Conservation (phyloP, 768 basidiomycete species). For the Kwoniella dendrophila region DNA sequence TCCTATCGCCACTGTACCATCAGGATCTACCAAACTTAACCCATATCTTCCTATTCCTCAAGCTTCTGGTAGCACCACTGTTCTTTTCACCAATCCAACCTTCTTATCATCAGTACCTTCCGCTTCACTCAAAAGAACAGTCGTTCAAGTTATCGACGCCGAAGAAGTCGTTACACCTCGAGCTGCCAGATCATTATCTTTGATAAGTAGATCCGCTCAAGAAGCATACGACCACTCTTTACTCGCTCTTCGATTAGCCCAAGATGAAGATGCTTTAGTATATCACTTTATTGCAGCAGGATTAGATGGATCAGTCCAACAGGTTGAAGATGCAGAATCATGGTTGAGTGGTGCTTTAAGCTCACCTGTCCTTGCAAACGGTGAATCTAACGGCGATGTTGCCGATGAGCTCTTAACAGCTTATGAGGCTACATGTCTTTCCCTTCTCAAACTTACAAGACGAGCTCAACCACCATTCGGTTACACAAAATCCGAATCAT, state of each 20-base stretch:
- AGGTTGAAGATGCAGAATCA: conserved; percentile 65
- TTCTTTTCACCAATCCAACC: conserved; percentile 48
- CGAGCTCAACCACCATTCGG: conserved; percentile 66
- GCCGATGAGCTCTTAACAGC: conserved; percentile 56
- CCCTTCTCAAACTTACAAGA: conserved; percentile 67
- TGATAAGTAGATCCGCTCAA: conserved; percentile 75
- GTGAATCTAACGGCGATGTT: conserved; percentile 26
- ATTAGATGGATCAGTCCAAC: conserved; percentile 58
- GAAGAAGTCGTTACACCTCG: conserved; percentile 33
- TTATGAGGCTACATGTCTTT: conserved; percentile 70
- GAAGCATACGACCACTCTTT: conserved; percentile 89
- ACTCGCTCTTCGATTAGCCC: conserved; percentile 78
- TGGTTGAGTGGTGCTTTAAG: conserved; percentile 60
- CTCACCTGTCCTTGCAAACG: conserved; percentile 34
- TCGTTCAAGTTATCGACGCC: conserved; percentile 43
- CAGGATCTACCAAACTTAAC: conserved; percentile 38
- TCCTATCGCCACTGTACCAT: conserved; percentile 37
- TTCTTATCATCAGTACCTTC: conserved; percentile 42
- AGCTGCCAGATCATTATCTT: conserved; percentile 61
- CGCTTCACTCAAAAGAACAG: conserved; percentile 22
- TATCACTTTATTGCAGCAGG: conserved; percentile 73
- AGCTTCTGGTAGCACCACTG: conserved; percentile 18
- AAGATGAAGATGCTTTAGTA: conserved; percentile 71
- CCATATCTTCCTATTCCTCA: conserved; percentile 46
- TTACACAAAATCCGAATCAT: conserved; percentile 62